Base-by-base conservation (phyloP, 768 basidiomycete genomes). In the Dioszegia aurantiaca region DNA sequence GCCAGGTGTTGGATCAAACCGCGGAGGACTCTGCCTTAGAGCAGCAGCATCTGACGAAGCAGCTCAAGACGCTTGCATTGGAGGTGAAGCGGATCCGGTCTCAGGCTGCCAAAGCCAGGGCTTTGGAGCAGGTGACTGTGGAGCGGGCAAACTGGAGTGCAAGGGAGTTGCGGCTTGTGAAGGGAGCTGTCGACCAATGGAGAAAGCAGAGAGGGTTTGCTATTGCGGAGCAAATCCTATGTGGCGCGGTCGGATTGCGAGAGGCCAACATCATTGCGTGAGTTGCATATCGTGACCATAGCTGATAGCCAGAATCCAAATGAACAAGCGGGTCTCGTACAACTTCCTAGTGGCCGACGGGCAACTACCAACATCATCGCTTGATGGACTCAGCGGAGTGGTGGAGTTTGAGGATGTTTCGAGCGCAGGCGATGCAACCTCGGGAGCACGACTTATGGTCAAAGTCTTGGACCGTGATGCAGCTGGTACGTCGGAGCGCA, bases 301-400 rank as follows among this genome's bases (percentile, higher is more conserved):
- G 36, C 42, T 57, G 21, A 60, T 26, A 56, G 28, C 39, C 72
- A 92, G 91, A 78, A 88, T 86, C 72, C 89, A 93, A 76, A 83
- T 95, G 41, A 81, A 83, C 30, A 92, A 94, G 76, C 83, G 86
- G 39, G 90, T 94, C 42, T 82, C 84, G 23, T 99, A 91, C 77
- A 95, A 99, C 77, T 94, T 95, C 71, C 87, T 87, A 4, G 84
- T 97, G 49, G 84, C 89, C n/a, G 86, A 90, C 30, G 89, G 87
- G 23, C 86, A 86, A 21, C 83, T 85, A 2, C 90, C 93, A 10
- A 80, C 81, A 16, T 94, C 93, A 17, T 86, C 88, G 1, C 82
- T 90, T 44, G 90, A 91, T 73, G 86, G 86, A 26, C 87, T 91
- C 62, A 87, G 87, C 28, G 89, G 89, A 12, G 79, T 95, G 28